Conservation (phyloP, 2,329 filamentous ascomycete species). For the Neofusicoccum cordaticola region DNA sequence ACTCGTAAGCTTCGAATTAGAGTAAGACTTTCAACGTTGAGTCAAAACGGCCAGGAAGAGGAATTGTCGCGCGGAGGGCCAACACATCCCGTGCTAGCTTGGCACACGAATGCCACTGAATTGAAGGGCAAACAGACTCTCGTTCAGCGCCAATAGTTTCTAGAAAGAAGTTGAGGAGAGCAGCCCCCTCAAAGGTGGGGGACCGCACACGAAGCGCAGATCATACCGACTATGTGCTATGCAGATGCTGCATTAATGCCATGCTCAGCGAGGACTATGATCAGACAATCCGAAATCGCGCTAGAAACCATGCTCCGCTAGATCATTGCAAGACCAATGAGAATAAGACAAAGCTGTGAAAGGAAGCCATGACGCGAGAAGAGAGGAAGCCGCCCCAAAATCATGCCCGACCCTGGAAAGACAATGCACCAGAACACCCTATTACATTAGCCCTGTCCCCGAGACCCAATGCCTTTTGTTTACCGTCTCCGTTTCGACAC, state of each 20-base stretch:
- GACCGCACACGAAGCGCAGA: background rate
- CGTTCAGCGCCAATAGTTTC: no score
- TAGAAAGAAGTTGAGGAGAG: background rate
- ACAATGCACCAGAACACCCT: slow-evolving; percentile 9
- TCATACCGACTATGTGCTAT: background rate
- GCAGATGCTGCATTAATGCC: background rate
- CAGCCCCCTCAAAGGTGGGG: background rate
- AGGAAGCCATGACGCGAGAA: background rate
- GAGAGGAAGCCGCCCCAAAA: background rate
- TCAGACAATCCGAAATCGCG: background rate
- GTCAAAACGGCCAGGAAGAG: background rate
- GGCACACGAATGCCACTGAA: no score
- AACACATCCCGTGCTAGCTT: no score
- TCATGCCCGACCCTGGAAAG: background rate
- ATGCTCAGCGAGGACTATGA: background rate
- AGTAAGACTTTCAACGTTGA: background rate
- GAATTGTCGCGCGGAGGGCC: no score
- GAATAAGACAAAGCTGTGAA: background rate
- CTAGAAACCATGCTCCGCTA: background rate
- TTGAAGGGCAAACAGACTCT: no score
- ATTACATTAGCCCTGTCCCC: slow-evolving; percentile 4
- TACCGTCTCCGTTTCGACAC: background rate
- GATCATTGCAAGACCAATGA: background rate
- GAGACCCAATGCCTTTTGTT: background rate
- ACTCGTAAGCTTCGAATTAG: background rate